Evolutionary conservation across 441 rosid genomes (phyloP).

Genomic region (Aquilaria agallochum): DNA sequence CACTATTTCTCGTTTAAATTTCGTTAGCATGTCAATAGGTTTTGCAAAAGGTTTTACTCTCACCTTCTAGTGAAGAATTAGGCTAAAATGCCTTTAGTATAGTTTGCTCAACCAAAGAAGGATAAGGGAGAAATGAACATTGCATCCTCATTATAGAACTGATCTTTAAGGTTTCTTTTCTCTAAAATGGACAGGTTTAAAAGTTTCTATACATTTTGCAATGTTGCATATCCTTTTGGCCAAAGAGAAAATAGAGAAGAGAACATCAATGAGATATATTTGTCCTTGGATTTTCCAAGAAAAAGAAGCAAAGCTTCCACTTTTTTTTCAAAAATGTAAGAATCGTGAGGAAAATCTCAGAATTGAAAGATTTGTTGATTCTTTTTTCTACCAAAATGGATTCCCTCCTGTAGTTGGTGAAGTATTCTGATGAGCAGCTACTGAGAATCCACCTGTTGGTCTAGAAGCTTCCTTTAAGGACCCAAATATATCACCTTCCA

Average conservation of each 20-base stretch:
- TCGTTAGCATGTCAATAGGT: too few relatives aligned
- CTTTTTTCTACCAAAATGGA: slow-evolving; percentile 43
- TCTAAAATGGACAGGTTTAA: not conserved
- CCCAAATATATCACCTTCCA: slow-evolving; percentile 23
- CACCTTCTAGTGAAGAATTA: too few relatives aligned
- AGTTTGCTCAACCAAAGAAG: too few relatives aligned
- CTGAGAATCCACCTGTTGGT: slow-evolving; percentile 28
- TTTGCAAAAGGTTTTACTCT: too few relatives aligned
- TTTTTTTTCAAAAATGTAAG: not conserved
- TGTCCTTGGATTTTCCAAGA: slow-evolving; percentile 6
- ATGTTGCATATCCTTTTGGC: slow-evolving; percentile 1
- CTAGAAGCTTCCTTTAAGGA: slow-evolving; percentile 22
- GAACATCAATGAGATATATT: not conserved
- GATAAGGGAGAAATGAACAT: too few relatives aligned
- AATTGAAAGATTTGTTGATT: not conserved
- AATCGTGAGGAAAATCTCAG: too few relatives aligned
- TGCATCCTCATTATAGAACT: too few relatives aligned
- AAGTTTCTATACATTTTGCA: not conserved
- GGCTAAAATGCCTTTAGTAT: too few relatives aligned
- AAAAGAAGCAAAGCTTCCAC: not conserved
- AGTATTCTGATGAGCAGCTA: slow-evolving; percentile 26
- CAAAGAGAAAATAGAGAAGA: slow-evolving; percentile 1
- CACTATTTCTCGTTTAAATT: too few relatives aligned
- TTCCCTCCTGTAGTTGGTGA: slow-evolving; percentile 43
- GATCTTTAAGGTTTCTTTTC: not conserved